phyloP scores from a whole-genome alignment of 1,139 yeast species.

The Sugiyamaella japonica region DNA sequence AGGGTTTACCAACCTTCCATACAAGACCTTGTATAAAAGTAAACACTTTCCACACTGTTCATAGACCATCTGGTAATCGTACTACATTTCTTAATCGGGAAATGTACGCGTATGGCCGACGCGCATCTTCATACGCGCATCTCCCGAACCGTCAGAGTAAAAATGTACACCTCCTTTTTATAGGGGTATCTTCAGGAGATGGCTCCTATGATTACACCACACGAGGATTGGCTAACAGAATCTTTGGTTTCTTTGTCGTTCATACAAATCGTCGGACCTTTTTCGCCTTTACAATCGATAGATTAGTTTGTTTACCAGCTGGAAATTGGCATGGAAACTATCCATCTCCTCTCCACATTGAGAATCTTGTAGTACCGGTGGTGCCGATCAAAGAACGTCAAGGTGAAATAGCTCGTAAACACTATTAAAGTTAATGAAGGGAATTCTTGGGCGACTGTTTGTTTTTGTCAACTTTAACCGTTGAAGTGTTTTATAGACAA shows the following conservation, averaged over 20 bases:
- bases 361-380: background rate
- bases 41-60: no score
- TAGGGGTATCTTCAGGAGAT: conserved; percentile 1
- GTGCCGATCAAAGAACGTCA: background rate
- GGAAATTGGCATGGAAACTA: no score
- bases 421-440: background rate
- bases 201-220: background rate
- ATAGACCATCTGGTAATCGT: background rate
- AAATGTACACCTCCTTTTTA: conserved; percentile 16
- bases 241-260: no score
- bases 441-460: background rate
- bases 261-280: no score
- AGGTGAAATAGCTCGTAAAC: background rate
- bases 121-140: conserved; percentile 6
- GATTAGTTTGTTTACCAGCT: no score
- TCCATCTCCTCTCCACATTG: no score
- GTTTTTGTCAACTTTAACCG: background rate
- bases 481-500: no score
- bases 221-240: background rate
- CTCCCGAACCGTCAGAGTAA: conserved; percentile 4
- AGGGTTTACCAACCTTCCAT: background rate
- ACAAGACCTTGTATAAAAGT: background rate
- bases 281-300: no score
- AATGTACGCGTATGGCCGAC: conserved; percentile 2
- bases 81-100: background rate